These are phyloP conservation scores for Urtica urens DNA, from an alignment of 306 rosid species.

Conservation along the genomic window DNA sequence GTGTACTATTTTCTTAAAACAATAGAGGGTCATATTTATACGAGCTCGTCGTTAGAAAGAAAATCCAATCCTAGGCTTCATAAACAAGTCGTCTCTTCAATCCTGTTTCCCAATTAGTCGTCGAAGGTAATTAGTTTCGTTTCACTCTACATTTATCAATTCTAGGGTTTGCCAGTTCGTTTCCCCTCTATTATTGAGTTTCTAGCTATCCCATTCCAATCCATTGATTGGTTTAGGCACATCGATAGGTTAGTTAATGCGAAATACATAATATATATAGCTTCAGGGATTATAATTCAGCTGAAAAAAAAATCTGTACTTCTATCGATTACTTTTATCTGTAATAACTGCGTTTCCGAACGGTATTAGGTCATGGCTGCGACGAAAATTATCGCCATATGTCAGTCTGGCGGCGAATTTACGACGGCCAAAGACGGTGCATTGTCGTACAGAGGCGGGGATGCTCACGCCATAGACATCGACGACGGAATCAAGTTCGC, in stretches of 20 bases:
- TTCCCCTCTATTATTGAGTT: background rate
- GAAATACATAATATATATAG: background rate
- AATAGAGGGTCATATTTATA: too few relatives aligned
- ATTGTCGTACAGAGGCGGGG: conserved; percentile 59
- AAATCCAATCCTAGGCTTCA: background rate
- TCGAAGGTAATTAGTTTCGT: background rate
- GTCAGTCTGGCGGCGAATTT: conserved; percentile 90
- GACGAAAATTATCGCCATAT: conserved; percentile 64
- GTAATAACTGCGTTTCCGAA: conserved; percentile 2
- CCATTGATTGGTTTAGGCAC: background rate
- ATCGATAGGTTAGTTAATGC: background rate
- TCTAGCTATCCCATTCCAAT: too few relatives aligned
- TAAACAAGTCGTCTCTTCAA: background rate
- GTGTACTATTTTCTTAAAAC: too few relatives aligned
- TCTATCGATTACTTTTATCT: background rate
- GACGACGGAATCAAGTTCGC: conserved; percentile 60
- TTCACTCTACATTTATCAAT: too few relatives aligned
- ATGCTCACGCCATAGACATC: conserved; percentile 86
- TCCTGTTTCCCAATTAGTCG: background rate
- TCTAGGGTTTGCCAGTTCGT: too few relatives aligned
- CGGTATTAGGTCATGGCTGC: conserved; percentile 29
- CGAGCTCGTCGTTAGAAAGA: too few relatives aligned
- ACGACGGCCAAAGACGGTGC: conserved; percentile 53
- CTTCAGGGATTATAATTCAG: background rate
- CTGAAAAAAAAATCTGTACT: background rate